Evolutionary conservation across 768 basidiomycete genomes (phyloP), one percentile per base, ranked within the genome.

Genomic region (Hericium coralloides): DNA sequence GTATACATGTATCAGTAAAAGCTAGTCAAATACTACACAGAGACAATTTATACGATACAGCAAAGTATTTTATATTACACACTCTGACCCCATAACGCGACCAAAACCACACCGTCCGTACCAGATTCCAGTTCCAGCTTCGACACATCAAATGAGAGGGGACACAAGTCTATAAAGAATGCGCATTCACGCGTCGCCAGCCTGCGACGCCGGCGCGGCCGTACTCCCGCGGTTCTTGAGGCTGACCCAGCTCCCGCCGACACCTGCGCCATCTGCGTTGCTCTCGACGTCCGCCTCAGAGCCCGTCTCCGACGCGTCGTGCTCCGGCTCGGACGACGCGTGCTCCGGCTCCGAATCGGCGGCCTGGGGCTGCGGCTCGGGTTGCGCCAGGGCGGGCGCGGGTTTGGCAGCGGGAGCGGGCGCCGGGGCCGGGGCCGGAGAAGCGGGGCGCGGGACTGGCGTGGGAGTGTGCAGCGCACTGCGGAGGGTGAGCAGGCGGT

Each of bases 211-310:
- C 31, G 18, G 37, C 31, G 55, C 31, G 39, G 14, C 22, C 20
- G 38, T 53, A 10, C 14, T 55, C 56, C 54, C 6, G 48, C 49
- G 54, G 8, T 58, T 63, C 53, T 65, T 59, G 48, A 90, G 70
- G 66, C 81, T 88, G 53, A 92, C 72, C 89, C 89, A 92, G 60
- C 86, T 89, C 51, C 80, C 76, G 38, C 72, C 80, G 23, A 80
- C 80, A 31, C 74, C 75, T 3, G 75, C 71, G 10, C 69, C 72
- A 57, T 80, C 81, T 12, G 74, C 71, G 61, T 81, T 83, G 63
- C 84, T 84, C 68, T 89, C 87, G 12, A 80, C 75, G 57, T 89
- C 88, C 6, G 79, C 79, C 54, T 89, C 87, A 1, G 85, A 87
- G 47, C 73, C 76, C 18, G 74, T 71, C 55, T 83, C 87, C 3